These are phyloP conservation scores for Hypomyces rosellus DNA, from an alignment of 2,329 filamentous ascomycete genomes.

Conservation along the genomic window DNA sequence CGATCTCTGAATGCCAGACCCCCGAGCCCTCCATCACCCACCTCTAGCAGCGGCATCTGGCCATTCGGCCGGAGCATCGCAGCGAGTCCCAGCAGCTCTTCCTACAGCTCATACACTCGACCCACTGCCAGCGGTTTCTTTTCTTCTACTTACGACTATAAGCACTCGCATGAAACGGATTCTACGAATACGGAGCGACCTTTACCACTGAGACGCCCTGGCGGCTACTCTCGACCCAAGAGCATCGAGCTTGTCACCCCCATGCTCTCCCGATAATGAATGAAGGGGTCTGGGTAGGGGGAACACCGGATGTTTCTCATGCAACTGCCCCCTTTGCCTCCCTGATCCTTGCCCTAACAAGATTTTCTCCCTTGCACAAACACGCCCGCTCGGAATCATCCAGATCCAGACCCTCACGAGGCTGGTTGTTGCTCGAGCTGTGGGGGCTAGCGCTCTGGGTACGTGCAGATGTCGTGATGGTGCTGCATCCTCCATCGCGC, in stretches of 20 bases:
- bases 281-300: conserved; percentile 3
- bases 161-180: conserved; percentile 23
- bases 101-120: conserved; percentile 30
- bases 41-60: conserved; percentile 41
- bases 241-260: conserved; percentile 60
- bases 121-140: conserved; percentile 35
- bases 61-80: conserved; percentile 47
- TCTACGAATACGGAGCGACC: conserved; percentile 44
- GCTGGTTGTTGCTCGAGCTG: not conserved
- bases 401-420: not conserved
- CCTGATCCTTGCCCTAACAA: not conserved
- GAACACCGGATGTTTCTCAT: not conserved
- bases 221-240: conserved; percentile 50
- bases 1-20: conserved; percentile 49
- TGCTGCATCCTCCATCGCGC: conserved; percentile 4
- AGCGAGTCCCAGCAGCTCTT: conserved; percentile 46
- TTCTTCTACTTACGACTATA: conserved; percentile 50
- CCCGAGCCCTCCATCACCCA: conserved; percentile 51
- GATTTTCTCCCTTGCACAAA: too few species aligned
- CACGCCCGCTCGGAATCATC: not conserved
- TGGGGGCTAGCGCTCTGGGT: conserved; percentile 2
- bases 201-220: conserved; percentile 49
- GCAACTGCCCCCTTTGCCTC: not conserved
- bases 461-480: conserved; percentile 7
- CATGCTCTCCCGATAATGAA: conserved; percentile 42